phyloP scores from a whole-genome alignment of 1,139 yeast genomes.

The Casaregolazyma lundiana region DNA sequence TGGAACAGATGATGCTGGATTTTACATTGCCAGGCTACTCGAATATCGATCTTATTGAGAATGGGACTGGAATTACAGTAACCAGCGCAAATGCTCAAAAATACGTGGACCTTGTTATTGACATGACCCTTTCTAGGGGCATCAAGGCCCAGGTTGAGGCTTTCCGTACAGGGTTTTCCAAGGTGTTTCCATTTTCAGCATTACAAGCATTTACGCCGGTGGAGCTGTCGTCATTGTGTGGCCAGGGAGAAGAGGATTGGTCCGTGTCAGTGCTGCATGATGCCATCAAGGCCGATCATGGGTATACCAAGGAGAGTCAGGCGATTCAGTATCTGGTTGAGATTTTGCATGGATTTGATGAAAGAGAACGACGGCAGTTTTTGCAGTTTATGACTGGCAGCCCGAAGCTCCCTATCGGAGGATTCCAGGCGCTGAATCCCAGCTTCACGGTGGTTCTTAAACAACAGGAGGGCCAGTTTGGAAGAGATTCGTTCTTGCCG shows the following conservation, averaged over 20 bases:
- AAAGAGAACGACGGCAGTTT: constrained; percentile 61
- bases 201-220: constrained; percentile 65
- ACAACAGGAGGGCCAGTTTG: constrained; percentile 51
- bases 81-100: constrained; percentile 50
- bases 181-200: constrained; percentile 76
- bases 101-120: constrained; percentile 57
- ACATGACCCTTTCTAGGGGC: constrained; percentile 61
- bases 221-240: constrained; percentile 68
- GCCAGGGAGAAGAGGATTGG: constrained; percentile 87
- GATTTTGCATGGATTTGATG: constrained; percentile 52
- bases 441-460: constrained; percentile 84
- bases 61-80: constrained; percentile 53
- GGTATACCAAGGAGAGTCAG: constrained; percentile 68
- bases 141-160: constrained; percentile 59
- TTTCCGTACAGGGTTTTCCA: constrained; percentile 77
- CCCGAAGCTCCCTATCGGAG: constrained; percentile 91
- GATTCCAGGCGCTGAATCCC: constrained; percentile 79
- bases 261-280: constrained; percentile 50
- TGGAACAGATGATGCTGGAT: constrained; percentile 54
- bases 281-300: constrained; percentile 82
- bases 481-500: constrained; percentile 83
- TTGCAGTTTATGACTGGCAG: constrained; percentile 90
- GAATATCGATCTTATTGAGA: constrained; percentile 50
- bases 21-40: constrained; percentile 79
- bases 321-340: constrained; percentile 57